Base-by-base conservation (phyloP, 2,329 filamentous ascomycete species). In the Pestalotiopsis sp. region DNA sequence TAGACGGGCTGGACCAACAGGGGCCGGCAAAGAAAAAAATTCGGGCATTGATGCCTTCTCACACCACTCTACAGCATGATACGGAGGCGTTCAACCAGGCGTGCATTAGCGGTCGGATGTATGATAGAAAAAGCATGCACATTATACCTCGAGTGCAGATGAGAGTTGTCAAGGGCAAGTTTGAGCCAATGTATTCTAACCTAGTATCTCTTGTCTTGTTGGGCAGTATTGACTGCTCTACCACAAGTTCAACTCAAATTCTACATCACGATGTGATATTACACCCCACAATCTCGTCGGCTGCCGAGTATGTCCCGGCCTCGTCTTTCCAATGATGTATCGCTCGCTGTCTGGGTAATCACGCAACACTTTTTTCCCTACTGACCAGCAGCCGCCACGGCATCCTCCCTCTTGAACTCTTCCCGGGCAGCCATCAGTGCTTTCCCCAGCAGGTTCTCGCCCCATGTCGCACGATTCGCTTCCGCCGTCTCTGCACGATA, bases 401-500 rank as follows among this genome's bases (percentile, higher is more conserved):
- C 69, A 27, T 78, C 78, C 73, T 84, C 82, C 71, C 80, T 76
- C 70, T 82, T 83, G 71, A 92, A 77, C 71, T 81, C 80, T 71
- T 77, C 81, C 70, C 90, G 84, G 31, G 89, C 88, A 66, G 81
- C 83, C 87, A 87, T 88, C 76, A 92, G 77, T 27, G 85, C 89
- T 79, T 87, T 87, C 0, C 90, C 91, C 61, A 93, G 76, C 68
- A 92, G 75, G 78, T 93, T 93, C 79, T 86, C 68, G 0, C 91
- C 91, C 91, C 90, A 93, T 3, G 77, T 72, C 20, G 79, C 75
- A 62, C 84, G 82, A 64, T 83, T 83, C 1, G 31, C 70, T 67
- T 80, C 82, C 2, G 89, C 90, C 73, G 84, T 79, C 20, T 78
- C 80, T 7, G 83, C 86, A 2, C 74, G 79, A 73, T 88, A 91